Evolutionary conservation across 495 filamentous ascomycete species (phyloP).

Genomic region (Pyrenula aspistea): DNA sequence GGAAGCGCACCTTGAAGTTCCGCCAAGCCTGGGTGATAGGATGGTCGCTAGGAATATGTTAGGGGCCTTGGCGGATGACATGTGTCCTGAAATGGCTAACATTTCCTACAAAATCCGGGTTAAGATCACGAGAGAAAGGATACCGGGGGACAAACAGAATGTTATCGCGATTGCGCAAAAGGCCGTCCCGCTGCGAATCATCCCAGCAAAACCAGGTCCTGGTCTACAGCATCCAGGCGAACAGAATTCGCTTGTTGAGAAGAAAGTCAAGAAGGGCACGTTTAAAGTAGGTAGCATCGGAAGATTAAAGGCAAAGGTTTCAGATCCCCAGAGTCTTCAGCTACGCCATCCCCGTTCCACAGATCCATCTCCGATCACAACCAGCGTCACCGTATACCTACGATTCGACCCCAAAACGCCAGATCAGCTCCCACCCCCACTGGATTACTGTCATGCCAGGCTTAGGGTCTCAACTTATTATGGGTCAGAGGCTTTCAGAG

Average conservation of each 20-base stretch:
- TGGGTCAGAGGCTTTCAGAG: constrained; percentile 45
- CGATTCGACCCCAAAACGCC: constrained; percentile 49
- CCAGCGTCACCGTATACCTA: constrained; percentile 55
- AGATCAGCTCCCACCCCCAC: constrained; percentile 48
- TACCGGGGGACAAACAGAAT: constrained; percentile 16
- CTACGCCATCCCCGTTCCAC: constrained; percentile 35
- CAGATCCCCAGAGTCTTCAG: constrained; percentile 59
- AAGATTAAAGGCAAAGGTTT: constrained; percentile 54
- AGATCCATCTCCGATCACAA: constrained; percentile 29
- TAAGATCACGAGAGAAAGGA: constrained; percentile 27
- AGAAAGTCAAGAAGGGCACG: constrained; percentile 65
- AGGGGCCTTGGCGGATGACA: constrained; percentile 54
- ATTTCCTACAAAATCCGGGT: constrained; percentile 65
- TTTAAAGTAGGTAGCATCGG: constrained; percentile 62
- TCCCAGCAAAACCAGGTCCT: constrained; percentile 54
- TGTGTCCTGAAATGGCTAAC: constrained; percentile 68
- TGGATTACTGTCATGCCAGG: constrained; percentile 57
- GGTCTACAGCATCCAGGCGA: constrained; percentile 41
- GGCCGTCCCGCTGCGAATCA: constrained; percentile 48
- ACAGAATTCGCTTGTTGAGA: constrained; percentile 49
- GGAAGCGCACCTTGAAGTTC: constrained; percentile 64
- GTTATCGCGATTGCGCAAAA: constrained; percentile 36
- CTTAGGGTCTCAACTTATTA: constrained; percentile 68
- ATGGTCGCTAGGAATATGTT: constrained; percentile 34
- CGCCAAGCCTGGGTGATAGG: constrained; percentile 69